These are phyloP conservation scores for Cryptococcus sp. DNA, from an alignment of 1,284 basidiomycete genomes.

Conservation along the genomic window DNA sequence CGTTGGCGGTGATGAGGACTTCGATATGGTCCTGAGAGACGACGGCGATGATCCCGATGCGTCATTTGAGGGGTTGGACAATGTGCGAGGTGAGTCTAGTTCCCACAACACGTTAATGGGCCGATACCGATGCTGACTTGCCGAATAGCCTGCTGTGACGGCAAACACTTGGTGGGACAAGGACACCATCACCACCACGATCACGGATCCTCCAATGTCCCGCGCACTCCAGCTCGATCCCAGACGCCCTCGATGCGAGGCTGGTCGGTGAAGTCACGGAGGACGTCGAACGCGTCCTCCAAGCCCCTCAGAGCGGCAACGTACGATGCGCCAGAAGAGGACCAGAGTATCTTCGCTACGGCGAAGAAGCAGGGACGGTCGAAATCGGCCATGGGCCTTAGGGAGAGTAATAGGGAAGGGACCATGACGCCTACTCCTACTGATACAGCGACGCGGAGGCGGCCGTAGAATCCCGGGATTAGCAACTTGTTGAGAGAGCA, in stretches of 20 bases:
- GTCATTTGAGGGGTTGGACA: conserved; percentile 89
- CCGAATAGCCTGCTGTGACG: conserved; percentile 78
- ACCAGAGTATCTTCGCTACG: conserved; percentile 18
- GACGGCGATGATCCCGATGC: conserved; percentile 74
- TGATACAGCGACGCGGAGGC: too few relatives aligned
- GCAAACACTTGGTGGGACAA: conserved; percentile 71
- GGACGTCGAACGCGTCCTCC: conserved; percentile 25
- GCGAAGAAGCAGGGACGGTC: conserved; percentile 20
- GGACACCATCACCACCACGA: conserved; percentile 56
- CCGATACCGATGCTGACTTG: conserved; percentile 7
- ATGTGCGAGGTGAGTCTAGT: conserved; percentile 63
- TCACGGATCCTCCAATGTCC: conserved; percentile 57
- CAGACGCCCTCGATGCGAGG: conserved; percentile 38
- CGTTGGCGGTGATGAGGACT: conserved; percentile 62
- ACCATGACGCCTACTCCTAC: not conserved
- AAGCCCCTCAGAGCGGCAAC: conserved; percentile 6
- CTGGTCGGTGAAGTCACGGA: conserved; percentile 33
- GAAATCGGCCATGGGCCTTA: conserved; percentile 20
- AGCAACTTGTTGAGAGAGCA: not conserved
- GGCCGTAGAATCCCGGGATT: not conserved
- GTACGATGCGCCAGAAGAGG: conserved; percentile 7
- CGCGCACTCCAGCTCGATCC: conserved; percentile 29
- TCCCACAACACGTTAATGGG: not conserved
- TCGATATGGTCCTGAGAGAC: conserved; percentile 58
- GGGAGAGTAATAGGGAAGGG: conserved; percentile 14